A percentile compares a stretch with the other conserved stretches of the same genome.
These are phyloP conservation scores for Aciculosporium take DNA, from an alignment of 2,329 filamentous ascomycete genomes.

Conservation along the genomic window DNA sequence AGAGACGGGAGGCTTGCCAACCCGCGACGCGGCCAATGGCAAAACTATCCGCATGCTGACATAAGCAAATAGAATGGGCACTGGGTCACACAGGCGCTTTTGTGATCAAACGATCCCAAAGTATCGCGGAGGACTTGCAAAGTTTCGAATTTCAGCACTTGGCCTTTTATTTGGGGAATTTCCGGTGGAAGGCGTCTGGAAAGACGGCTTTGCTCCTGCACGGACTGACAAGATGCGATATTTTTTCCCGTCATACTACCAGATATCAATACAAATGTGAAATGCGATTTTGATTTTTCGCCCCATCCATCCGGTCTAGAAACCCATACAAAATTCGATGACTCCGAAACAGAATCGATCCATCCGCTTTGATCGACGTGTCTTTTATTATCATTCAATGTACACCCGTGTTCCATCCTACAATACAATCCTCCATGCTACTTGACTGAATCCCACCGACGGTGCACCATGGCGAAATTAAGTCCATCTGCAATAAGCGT, in stretches of 20 bases:
- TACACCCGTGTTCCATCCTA: conserved; percentile 1
- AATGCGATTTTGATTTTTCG: not conserved
- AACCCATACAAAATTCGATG: not conserved
- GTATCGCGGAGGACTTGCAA: not conserved
- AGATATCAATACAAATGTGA: not conserved
- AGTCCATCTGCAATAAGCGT: conserved; percentile 5
- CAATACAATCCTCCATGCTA: conserved; percentile 5
- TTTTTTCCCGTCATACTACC: not conserved
- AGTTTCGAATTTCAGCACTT: not conserved
- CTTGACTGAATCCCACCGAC: not conserved
- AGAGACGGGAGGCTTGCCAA: not conserved
- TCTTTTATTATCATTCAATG: not conserved
- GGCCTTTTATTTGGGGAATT: not conserved
- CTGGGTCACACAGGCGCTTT: not conserved
- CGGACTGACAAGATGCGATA: too few species aligned
- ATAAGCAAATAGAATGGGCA: conserved; percentile 1
- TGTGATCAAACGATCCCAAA: not conserved
- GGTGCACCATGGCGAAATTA: not conserved
- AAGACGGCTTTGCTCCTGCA: too few species aligned
- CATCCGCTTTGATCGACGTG: not conserved
- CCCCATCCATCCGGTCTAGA: not conserved
- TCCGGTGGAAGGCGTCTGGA: not conserved
- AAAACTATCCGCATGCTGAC: conserved; percentile 2
- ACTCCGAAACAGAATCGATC: not conserved
- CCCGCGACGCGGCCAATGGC: conserved; percentile 4